phyloP scores from a whole-genome alignment of 805 yeast species.

The Pichia paraexigua region DNA sequence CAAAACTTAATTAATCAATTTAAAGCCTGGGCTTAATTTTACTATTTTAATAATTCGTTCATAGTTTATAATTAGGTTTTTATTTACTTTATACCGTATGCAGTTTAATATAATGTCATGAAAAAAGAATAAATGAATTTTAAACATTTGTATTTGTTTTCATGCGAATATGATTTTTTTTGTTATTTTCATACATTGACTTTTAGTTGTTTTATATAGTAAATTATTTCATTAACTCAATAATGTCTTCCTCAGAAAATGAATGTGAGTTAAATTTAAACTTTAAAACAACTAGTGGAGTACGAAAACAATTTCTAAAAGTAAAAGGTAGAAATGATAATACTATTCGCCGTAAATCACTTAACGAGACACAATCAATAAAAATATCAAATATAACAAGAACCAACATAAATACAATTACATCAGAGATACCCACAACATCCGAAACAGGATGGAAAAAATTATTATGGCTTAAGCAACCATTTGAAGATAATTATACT shows the following conservation, averaged over 20 bases:
- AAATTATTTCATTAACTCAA: neutral
- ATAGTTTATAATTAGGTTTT: neutral
- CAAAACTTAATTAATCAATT: conserved; percentile 90
- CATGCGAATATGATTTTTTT: neutral
- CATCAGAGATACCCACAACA: neutral
- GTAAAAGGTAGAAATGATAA: neutral
- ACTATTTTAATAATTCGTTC: neutral
- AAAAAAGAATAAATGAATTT: no score
- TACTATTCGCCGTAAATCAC: neutral
- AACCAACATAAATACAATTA: neutral
- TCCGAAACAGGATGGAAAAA: conserved; percentile 53
- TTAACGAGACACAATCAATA: neutral
- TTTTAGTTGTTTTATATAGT: no score
- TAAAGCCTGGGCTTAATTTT: conserved; percentile 64
- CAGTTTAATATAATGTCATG: neutral
- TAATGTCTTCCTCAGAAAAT: neutral
- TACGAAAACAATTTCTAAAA: neutral
- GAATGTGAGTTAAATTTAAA: neutral
- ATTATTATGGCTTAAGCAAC: conserved; percentile 75
- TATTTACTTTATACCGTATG: neutral
- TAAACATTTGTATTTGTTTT: no score
- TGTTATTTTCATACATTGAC: neutral
- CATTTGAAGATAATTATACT: conserved; percentile 88
- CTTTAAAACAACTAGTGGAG: neutral
- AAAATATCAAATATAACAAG: neutral